A percentile compares a stretch with the other conserved stretches of the same genome.
Evolutionary conservation across 192 early-diverging fungal species (phyloP).

Genomic region (Coemansia furcata): DNA sequence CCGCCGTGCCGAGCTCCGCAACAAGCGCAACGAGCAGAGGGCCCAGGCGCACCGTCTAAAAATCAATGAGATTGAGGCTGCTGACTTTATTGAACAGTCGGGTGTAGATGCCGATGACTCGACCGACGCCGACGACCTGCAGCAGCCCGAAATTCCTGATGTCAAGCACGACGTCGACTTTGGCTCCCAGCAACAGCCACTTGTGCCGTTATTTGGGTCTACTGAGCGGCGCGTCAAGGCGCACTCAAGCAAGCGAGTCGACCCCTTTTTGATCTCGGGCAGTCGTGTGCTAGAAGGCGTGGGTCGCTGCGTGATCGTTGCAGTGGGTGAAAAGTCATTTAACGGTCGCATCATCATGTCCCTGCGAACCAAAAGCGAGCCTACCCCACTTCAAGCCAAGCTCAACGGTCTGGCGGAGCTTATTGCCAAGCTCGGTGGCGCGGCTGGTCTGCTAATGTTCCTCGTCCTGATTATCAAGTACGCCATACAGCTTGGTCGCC

Average conservation of each 20-base stretch:
- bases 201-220: background rate
- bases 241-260: conserved; percentile 38
- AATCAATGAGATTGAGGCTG: conserved; percentile 26
- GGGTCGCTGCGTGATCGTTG: conserved; percentile 80
- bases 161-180: background rate
- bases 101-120: conserved; percentile 49
- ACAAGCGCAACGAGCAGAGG: conserved; percentile 46
- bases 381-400: conserved; percentile 92
- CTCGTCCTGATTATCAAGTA: conserved; percentile 85
- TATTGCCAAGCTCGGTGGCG: conserved; percentile 92
- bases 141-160: background rate
- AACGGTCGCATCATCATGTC: conserved; percentile 88
- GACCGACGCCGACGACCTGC: conserved; percentile 35
- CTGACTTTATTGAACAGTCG: conserved; percentile 20
- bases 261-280: conserved; percentile 91
- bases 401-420: conserved; percentile 83
- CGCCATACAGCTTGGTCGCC: conserved; percentile 60
- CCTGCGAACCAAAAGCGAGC: conserved; percentile 77
- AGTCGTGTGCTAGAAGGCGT: conserved; percentile 89
- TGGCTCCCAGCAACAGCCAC: conserved; percentile 5
- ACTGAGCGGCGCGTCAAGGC: conserved; percentile 20
- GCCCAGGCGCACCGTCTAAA: conserved; percentile 14
- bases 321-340: conserved; percentile 83
- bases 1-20: conserved; percentile 46
- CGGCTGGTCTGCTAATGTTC: conserved; percentile 83